phyloP scores from a whole-genome alignment of 2,329 filamentous ascomycete species.

The Neonectria magnoliae region DNA sequence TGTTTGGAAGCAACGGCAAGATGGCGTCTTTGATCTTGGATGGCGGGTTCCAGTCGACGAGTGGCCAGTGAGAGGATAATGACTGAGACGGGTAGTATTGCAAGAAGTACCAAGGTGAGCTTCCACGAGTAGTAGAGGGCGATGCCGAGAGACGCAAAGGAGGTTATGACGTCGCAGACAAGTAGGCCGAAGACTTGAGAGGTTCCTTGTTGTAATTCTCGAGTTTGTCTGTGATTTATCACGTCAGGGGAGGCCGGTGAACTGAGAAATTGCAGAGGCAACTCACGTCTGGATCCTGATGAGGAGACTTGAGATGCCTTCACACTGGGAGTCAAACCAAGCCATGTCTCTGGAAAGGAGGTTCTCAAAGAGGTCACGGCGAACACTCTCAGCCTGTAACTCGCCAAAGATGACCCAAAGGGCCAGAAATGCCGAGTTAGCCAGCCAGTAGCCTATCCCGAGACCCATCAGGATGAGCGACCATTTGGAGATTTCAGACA shows the following conservation, averaged over 20 bases:
- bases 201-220: conserved; percentile 82
- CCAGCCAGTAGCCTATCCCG: conserved; percentile 72
- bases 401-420: conserved; percentile 85
- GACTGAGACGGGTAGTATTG: conserved; percentile 75
- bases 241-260: rapidly evolving
- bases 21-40: conserved; percentile 74
- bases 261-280: background rate
- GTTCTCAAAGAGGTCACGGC: conserved; percentile 71
- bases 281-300: conserved; percentile 78
- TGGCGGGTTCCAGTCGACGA: conserved; percentile 68
- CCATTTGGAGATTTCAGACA: conserved; percentile 66
- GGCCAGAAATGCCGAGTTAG: conserved; percentile 73
- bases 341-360: conserved; percentile 78
- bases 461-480: conserved; percentile 71
- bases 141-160: conserved; percentile 72
- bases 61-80: conserved; percentile 69
- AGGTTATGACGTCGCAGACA: conserved; percentile 71
- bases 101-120: conserved; percentile 81
- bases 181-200: conserved; percentile 82
- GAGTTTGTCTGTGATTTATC: conserved; percentile 71
- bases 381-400: conserved; percentile 74
- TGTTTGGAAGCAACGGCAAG: conserved; percentile 78
- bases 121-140: conserved; percentile 86
- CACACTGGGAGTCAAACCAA: conserved; percentile 82
- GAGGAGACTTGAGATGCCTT: conserved; percentile 78